These are phyloP conservation scores for Paracorniculantispora psalliotae DNA, from an alignment of 2,329 filamentous ascomycete genomes.

Conservation along the genomic window DNA sequence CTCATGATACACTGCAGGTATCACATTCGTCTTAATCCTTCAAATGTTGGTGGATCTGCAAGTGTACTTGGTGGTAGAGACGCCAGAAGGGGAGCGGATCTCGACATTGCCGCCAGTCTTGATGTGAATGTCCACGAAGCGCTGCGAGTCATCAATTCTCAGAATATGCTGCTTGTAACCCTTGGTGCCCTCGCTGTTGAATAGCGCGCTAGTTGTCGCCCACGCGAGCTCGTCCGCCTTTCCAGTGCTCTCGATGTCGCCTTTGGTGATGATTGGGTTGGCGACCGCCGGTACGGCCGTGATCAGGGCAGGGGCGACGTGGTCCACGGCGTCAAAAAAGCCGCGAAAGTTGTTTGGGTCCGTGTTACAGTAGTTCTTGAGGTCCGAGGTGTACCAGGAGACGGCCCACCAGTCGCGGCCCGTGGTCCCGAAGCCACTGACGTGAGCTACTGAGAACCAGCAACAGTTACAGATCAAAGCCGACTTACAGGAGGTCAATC, in stretches of 20 bases:
- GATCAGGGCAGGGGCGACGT: not conserved
- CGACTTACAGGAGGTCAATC: too few species aligned
- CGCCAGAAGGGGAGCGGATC: not conserved
- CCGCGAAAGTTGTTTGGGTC: conserved; percentile 10
- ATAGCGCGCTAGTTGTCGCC: not conserved
- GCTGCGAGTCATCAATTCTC: not conserved
- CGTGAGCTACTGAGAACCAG: too few species aligned
- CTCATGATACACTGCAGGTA: too few species aligned
- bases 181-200: not conserved
- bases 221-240: not conserved
- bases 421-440: conserved; percentile 10
- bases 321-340: not conserved
- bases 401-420: conserved; percentile 13
- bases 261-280: not conserved
- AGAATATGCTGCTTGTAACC: not conserved
- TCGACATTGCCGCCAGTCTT: not conserved
- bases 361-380: conserved; percentile 8
- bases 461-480: too few species aligned
- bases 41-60: not conserved
- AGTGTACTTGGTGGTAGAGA: not conserved
- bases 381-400: conserved; percentile 9
- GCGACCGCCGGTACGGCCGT: not conserved
- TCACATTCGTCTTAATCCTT: not conserved
- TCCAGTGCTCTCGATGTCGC: not conserved
- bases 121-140: not conserved